These are phyloP conservation scores for Schizothecium vesticola DNA, from an alignment of 495 filamentous ascomycete genomes.

Conservation along the genomic window DNA sequence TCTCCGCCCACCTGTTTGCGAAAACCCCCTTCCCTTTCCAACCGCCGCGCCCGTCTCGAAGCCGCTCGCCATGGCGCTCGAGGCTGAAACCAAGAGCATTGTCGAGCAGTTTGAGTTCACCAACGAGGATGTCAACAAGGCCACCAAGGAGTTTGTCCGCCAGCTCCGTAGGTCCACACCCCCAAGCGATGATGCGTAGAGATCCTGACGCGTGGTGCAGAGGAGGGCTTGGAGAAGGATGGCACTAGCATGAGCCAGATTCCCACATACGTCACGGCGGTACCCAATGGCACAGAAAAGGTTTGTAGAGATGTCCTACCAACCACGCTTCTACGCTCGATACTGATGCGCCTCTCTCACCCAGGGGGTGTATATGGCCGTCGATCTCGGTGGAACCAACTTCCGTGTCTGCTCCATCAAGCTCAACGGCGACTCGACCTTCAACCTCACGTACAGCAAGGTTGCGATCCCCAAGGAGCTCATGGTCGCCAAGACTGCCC, in stretches of 20 bases:
- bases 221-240: conserved; percentile 75
- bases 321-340: background rate
- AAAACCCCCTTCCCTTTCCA: conserved; percentile 43
- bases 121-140: conserved; percentile 69
- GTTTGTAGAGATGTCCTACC: conserved; percentile 29
- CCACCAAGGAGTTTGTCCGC: conserved; percentile 75
- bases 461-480: conserved; percentile 82
- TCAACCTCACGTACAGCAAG: conserved; percentile 86
- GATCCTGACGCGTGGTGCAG: conserved; percentile 28
- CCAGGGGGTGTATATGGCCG: conserved; percentile 89
- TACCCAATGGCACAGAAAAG: conserved; percentile 97
- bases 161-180: conserved; percentile 62
- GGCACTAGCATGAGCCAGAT: conserved; percentile 87
- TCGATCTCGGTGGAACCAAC: conserved; percentile 95
- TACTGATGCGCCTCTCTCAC: background rate
- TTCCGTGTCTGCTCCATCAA: conserved; percentile 95
- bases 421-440: conserved; percentile 86
- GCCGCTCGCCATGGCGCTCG: conserved; percentile 52
- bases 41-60: conserved; percentile 41
- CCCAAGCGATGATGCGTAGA: background rate
- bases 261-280: conserved; percentile 89
- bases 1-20: conserved; percentile 33
- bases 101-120: conserved; percentile 82
- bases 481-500: conserved; percentile 81
- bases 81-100: conserved; percentile 70